Percentiles rank a stretch among this genome's conserved stretches.
Conservation (phyloP, 495 filamentous ascomycete genomes). For the Choiromyces venosus region DNA sequence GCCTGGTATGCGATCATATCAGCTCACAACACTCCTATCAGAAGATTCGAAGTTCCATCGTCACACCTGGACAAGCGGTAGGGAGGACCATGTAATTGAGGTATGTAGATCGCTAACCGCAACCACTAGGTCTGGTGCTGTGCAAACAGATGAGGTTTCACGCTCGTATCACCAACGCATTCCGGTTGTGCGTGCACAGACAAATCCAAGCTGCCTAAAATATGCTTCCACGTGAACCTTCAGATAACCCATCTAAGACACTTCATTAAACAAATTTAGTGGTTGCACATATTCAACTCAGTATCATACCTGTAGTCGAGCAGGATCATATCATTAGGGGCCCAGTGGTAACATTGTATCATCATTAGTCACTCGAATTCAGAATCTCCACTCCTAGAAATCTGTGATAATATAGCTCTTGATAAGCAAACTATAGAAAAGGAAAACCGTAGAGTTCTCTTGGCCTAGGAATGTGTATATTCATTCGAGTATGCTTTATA, state of each 20-base stretch:
- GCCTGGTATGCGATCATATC: neutral
- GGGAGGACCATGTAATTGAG: neutral
- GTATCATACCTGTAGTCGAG: neutral
- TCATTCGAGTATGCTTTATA: neutral
- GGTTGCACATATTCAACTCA: neutral
- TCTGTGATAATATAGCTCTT: neutral
- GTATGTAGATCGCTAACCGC: neutral
- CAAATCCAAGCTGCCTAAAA: neutral
- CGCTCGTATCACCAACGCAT: neutral
- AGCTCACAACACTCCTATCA: neutral
- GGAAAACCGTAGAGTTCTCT: neutral
- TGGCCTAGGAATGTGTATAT: neutral
- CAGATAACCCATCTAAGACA: neutral
- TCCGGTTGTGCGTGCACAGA: neutral
- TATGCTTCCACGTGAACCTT: neutral
- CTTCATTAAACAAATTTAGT: neutral
- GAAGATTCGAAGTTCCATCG: neutral
- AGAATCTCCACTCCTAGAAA: neutral
- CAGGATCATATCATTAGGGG: neutral
- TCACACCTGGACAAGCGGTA: neutral
- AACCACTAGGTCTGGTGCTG: neutral
- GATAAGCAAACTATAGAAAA: neutral
- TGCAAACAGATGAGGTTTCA: neutral
- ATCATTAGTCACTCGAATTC: neutral
- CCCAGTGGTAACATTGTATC: neutral